Evolutionary conservation across 1,139 yeast genomes (phyloP), one percentile per base, ranked within the genome.

Genomic region (Yamadazyma spencermartinsiae): DNA sequence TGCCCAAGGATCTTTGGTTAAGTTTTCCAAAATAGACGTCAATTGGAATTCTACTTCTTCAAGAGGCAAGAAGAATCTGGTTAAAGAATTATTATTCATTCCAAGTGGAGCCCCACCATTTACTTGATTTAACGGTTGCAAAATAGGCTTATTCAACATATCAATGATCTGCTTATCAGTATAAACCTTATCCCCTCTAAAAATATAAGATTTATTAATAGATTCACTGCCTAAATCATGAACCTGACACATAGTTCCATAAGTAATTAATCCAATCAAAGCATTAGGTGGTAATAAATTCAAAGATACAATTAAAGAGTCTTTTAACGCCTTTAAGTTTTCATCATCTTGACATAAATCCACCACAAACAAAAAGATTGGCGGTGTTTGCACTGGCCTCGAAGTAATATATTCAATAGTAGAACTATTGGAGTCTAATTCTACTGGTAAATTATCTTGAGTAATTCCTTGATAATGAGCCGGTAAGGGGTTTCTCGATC

Each of bases 281-380:
- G 97, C 94, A 56, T 92, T 89, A 33, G 96, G 95, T 21, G 99
- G 99, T 56, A 92, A 78, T 52, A 87, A 69, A 40, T 88, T 78
- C 51, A 94, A 74, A 11, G 95, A 81, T 42, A 88, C 82, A 41
- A 89, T 80, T 54, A 92, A 74, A 23, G 95, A 79, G 52, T 89
- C 96, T 61, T 88, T 88, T 61, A 92, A 75, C 9, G 97, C 92
- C 60, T 83, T 80, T 57, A 92, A 74, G 61, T 89, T 92, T 55
- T 92, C 98, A 41, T 82, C 88, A 56, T 94, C 98, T 62, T 94
- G 96, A 60, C 98, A 92, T 48, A 90, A 72, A 62, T 92, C 99
- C 51, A 92, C 82, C 25, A 89, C 94, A 59, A 88, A 88, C 49
- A 89, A 68, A 61, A 90, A 92, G 45, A 90, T 80, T n/a, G 98